Percentiles rank a stretch among this genome's conserved stretches.
Conservation (phyloP, 192 early-diverging fungal species). For the Umbelopsis sp. region DNA sequence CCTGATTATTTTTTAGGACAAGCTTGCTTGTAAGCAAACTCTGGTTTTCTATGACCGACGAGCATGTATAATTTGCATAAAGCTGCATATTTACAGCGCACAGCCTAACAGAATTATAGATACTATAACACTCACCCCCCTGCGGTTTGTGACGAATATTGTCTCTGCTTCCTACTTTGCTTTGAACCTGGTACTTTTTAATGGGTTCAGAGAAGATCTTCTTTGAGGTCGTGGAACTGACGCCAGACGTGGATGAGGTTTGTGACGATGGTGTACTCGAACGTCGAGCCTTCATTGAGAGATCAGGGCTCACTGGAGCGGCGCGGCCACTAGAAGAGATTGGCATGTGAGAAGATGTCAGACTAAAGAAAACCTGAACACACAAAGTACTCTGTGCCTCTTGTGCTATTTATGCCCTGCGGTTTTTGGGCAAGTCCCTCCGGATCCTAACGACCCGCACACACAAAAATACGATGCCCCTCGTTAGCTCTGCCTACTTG, state of each 20-base stretch:
- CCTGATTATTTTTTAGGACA: neutral
- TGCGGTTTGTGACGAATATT: constrained; percentile 21
- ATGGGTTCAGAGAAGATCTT: constrained; percentile 3
- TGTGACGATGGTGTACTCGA: constrained; percentile 5
- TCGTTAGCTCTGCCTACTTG: no score
- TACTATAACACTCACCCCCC: constrained; percentile 16
- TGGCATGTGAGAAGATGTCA: constrained; percentile 21
- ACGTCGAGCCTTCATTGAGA: constrained; percentile 10
- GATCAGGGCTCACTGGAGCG: neutral
- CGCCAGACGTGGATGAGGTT: constrained; percentile 7
- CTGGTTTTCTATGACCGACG: neutral
- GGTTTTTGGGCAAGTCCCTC: constrained; percentile 4
- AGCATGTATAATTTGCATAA: neutral
- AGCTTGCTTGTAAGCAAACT: neutral
- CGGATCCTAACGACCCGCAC: neutral
- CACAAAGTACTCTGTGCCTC: neutral
- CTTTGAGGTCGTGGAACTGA: neutral
- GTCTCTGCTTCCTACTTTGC: constrained; percentile 14
- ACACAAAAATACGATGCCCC: no score
- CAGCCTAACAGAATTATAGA: neutral
- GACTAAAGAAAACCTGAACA: constrained; percentile 13
- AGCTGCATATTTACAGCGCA: neutral
- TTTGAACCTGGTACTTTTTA: constrained; percentile 24
- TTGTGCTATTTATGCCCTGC: constrained; percentile 6
- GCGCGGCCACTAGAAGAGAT: neutral